Evolutionary conservation across 2,329 filamentous ascomycete species (phyloP).

Genomic region (Ilyonectria sp.): DNA sequence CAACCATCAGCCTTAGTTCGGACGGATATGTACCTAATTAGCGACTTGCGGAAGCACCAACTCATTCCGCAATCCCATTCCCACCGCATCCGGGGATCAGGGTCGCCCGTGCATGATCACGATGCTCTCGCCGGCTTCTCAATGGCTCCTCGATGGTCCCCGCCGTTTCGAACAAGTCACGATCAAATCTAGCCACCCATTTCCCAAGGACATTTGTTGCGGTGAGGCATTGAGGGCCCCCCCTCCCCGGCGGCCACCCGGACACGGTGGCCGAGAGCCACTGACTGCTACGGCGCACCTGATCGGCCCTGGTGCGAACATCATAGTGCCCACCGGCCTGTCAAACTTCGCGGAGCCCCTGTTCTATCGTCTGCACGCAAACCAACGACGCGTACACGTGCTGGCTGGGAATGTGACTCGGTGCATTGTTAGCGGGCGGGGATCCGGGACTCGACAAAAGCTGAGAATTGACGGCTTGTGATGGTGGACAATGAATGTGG

Average conservation of each 20-base stretch:
- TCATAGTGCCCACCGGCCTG: constrained; percentile 18
- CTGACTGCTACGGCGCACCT: constrained; percentile 17
- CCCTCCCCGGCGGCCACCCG: constrained; percentile 13
- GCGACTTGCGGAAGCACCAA: constrained; percentile 21
- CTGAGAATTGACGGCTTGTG: constrained; percentile 26
- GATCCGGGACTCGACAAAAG: constrained; percentile 18
- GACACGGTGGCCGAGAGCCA: constrained; percentile 7
- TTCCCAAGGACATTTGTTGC: constrained; percentile 27
- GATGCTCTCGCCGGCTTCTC: constrained; percentile 42
- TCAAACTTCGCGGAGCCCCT: constrained; percentile 26
- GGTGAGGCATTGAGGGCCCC: constrained; percentile 25
- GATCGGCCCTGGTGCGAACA: constrained; percentile 7
- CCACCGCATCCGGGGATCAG: constrained; percentile 40
- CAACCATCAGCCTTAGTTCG: constrained; percentile 6
- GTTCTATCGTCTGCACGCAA: constrained; percentile 37
- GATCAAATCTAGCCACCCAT: not conserved
- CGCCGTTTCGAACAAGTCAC: constrained; percentile 6
- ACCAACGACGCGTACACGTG: constrained; percentile 47
- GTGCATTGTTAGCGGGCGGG: constrained; percentile 38
- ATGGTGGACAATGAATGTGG: constrained; percentile 8
- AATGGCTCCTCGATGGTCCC: constrained; percentile 18
- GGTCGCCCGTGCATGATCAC: constrained; percentile 47
- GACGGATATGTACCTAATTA: constrained; percentile 11
- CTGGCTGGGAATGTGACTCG: constrained; percentile 43
- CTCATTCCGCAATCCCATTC: constrained; percentile 29